A percentile compares a stretch with the other conserved stretches of the same genome.
phyloP scores from a whole-genome alignment of 192 early-diverging fungal genomes.

The Anaeromyces robustus region DNA sequence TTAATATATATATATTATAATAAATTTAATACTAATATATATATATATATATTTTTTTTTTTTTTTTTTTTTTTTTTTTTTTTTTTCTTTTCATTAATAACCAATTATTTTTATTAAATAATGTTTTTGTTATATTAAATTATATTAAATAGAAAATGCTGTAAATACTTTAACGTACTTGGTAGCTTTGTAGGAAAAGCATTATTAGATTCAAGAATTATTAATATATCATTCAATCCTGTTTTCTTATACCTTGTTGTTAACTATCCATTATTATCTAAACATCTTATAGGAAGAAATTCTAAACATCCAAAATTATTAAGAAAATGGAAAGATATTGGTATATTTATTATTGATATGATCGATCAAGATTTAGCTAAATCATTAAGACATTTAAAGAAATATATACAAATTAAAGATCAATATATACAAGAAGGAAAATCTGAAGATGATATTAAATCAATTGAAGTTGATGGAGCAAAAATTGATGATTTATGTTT shows the following conservation, averaged over 20 bases:
- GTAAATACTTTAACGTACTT: slow-evolving; percentile 49
- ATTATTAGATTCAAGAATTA: slow-evolving; percentile 65
- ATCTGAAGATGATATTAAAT: slow-evolving; percentile 12
- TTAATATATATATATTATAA: too few species aligned
- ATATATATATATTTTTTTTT: slow-evolving; percentile 7
- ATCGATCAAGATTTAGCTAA: slow-evolving; percentile 50
- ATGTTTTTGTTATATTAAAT: too few species aligned
- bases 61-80: slow-evolving; percentile 1
- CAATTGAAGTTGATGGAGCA: slow-evolving; percentile 30
- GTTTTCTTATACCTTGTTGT: slow-evolving; percentile 42
- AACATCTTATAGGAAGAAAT: slow-evolving; percentile 1
- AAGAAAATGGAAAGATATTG: slow-evolving; percentile 13
- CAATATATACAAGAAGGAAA: slow-evolving; percentile 29
- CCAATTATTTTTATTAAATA: too few species aligned
- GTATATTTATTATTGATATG: slow-evolving; percentile 17
- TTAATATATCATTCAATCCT: slow-evolving; percentile 66
- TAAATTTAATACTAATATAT: slow-evolving; percentile 15
- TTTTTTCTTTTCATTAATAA: too few species aligned
- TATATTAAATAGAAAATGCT: slow-evolving; percentile 22
- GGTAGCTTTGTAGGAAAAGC: slow-evolving; percentile 83
- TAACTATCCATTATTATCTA: neutral
- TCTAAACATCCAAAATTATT: slow-evolving; percentile 2
- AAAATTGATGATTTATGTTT: slow-evolving; percentile 50
- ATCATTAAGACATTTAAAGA: slow-evolving; percentile 48
- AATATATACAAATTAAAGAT: slow-evolving; percentile 41